phyloP scores from a whole-genome alignment of 805 yeast genomes.

The Wickerhamomyces rabaulensis region DNA sequence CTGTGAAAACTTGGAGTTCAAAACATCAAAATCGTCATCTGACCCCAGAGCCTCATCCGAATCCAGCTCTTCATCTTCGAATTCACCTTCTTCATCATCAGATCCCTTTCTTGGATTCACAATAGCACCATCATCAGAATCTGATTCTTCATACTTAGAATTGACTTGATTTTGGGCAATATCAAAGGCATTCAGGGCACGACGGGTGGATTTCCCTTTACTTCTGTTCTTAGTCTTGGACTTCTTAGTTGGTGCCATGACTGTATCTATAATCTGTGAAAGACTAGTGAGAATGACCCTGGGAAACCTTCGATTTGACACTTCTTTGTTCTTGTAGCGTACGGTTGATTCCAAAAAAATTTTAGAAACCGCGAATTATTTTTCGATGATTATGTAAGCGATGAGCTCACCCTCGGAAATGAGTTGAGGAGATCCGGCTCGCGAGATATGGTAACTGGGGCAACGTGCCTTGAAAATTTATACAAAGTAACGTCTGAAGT shows the following conservation, averaged over 20 bases:
- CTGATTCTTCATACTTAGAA: conserved; percentile 27
- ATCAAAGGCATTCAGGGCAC: conserved; percentile 48
- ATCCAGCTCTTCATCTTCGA: conserved; percentile 64
- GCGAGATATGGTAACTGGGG: neutral
- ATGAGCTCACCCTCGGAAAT: neutral
- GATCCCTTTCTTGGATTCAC: conserved; percentile 30
- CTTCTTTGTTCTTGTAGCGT: neutral
- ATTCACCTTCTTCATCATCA: conserved; percentile 27
- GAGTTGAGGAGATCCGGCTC: neutral
- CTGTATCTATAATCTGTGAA: neutral
- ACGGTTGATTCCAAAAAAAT: no score
- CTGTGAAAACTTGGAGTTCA: conserved; percentile 65
- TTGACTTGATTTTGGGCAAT: conserved; percentile 29
- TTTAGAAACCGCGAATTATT: neutral
- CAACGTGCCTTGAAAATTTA: neutral
- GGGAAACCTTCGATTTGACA: no score
- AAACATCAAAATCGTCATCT: conserved; percentile 62
- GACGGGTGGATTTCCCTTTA: conserved; percentile 24
- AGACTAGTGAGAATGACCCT: neutral
- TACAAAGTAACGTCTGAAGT: no score
- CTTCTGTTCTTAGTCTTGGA: neutral
- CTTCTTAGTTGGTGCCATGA: neutral
- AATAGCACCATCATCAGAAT: conserved; percentile 32
- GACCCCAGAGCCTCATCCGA: conserved; percentile 90
- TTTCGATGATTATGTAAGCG: neutral